phyloP scores from a whole-genome alignment of 768 basidiomycete genomes.

The Leucocoprinus sp. region DNA sequence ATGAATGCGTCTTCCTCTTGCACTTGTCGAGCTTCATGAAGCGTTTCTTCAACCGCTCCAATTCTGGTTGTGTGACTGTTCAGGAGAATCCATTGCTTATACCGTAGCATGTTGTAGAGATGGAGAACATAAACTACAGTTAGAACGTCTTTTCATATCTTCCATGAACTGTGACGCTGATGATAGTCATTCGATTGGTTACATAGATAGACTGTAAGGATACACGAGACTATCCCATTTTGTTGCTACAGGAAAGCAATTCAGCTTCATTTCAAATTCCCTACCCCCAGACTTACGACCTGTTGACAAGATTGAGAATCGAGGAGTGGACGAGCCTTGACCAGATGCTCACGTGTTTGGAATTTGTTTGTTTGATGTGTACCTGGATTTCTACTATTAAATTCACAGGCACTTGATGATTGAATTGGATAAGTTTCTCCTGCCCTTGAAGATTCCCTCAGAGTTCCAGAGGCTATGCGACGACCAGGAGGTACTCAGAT shows the following conservation, averaged over 20 bases:
- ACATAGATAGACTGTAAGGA: neutral
- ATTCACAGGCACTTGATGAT: no score
- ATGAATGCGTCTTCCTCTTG: constrained; percentile 73
- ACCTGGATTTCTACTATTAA: neutral
- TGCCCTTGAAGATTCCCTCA: no score
- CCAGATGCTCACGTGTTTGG: constrained; percentile 9
- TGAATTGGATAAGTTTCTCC: neutral
- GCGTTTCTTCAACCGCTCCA: constrained; percentile 94
- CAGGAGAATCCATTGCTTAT: constrained; percentile 11
- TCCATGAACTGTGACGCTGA: constrained; percentile 92
- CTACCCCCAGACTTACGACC: no score
- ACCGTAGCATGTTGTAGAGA: constrained; percentile 1
- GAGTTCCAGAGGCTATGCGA: no score
- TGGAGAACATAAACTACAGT: constrained; percentile 60
- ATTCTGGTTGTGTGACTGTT: constrained; percentile 89
- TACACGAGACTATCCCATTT: constrained; percentile 10
- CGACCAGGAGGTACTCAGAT: no score
- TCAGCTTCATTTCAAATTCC: no score
- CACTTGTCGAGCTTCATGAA: constrained; percentile 99
- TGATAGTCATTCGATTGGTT: neutral
- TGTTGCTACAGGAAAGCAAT: no score
- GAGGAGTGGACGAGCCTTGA: no score
- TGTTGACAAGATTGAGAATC: no score
- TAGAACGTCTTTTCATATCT: constrained; percentile 95
- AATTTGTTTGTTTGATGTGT: neutral